Conservation (phyloP, 768 basidiomycete genomes). For the Pleurotus djamor region DNA sequence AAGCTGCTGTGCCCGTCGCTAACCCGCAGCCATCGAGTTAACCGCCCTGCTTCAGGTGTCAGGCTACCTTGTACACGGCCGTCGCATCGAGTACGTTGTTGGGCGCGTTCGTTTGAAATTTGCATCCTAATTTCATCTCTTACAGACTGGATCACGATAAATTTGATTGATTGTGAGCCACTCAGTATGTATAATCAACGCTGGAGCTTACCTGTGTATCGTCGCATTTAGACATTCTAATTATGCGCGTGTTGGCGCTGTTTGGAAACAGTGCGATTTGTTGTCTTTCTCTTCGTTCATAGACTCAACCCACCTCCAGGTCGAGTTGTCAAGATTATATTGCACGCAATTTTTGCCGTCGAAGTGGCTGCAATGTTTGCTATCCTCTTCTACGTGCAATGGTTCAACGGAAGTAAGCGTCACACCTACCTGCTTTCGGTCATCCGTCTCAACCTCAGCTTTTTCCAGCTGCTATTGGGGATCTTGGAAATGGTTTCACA, state of each 20-base stretch:
- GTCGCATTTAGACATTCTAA: neutral
- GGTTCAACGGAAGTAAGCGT: neutral
- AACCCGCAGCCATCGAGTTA: neutral
- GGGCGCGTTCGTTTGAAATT: neutral
- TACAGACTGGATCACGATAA: slow-evolving; percentile 5
- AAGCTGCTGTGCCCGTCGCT: neutral
- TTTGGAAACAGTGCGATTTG: neutral
- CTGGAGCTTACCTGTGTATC: neutral
- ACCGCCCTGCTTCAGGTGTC: neutral
- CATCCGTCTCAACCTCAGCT: too few relatives aligned
- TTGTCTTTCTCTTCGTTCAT: neutral
- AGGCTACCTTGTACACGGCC: neutral
- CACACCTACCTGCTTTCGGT: neutral
- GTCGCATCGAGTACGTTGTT: neutral
- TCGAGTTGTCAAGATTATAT: neutral
- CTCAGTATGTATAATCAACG: neutral
- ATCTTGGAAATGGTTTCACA: neutral
- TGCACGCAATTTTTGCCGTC: neutral
- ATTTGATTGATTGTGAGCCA: slow-evolving; percentile 5
- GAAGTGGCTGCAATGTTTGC: neutral
- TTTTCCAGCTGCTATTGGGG: neutral
- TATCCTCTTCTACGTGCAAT: neutral
- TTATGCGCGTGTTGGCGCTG: slow-evolving; percentile 3
- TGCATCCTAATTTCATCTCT: neutral
- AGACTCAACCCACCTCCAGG: neutral